Conservation (phyloP, 208 protist species). For the Wallacemonas sp. region DNA sequence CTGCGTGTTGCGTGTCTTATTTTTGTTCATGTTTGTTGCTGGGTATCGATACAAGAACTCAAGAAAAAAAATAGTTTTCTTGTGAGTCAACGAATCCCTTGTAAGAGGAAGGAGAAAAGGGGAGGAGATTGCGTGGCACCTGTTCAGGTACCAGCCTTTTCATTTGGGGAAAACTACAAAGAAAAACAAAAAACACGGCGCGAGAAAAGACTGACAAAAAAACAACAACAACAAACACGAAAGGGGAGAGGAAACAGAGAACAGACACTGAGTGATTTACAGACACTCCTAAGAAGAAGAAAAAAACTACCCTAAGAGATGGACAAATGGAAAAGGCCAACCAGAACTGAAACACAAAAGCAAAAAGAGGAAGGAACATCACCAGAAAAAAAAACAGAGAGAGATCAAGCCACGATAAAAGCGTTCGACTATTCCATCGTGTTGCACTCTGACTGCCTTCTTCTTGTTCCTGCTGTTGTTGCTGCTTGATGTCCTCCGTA, state of each 20-base stretch:
- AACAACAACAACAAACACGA: conserved; percentile 1
- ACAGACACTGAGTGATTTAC: conserved; percentile 15
- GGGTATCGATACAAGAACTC: conserved; percentile 14
- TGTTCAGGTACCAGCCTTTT: too few species aligned
- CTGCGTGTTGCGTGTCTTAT: not conserved
- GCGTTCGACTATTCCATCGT: not conserved
- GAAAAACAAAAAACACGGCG: too few species aligned
- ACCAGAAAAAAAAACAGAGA: conserved; percentile 24
- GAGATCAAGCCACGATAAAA: not conserved
- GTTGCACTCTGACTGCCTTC: not conserved
- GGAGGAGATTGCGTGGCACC: too few species aligned
- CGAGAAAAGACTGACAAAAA: too few species aligned
- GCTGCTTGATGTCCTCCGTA: too few species aligned
- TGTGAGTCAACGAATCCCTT: too few species aligned
- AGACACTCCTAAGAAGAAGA: conserved; percentile 19
- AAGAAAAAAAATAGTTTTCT: too few species aligned
- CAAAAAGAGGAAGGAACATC: not conserved
- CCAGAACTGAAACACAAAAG: too few species aligned
- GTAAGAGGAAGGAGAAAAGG: too few species aligned
- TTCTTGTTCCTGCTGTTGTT: not conserved
- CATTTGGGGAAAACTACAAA: too few species aligned
- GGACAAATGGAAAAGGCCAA: conserved; percentile 3
- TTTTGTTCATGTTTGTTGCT: not conserved
- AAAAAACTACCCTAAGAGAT: conserved; percentile 23
- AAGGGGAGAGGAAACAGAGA: conserved; percentile 5